A percentile compares a stretch with the other conserved stretches of the same genome.
These are phyloP conservation scores for Primulina eburnea DNA, from an alignment of 257 asterid species.

Conservation along the genomic window DNA sequence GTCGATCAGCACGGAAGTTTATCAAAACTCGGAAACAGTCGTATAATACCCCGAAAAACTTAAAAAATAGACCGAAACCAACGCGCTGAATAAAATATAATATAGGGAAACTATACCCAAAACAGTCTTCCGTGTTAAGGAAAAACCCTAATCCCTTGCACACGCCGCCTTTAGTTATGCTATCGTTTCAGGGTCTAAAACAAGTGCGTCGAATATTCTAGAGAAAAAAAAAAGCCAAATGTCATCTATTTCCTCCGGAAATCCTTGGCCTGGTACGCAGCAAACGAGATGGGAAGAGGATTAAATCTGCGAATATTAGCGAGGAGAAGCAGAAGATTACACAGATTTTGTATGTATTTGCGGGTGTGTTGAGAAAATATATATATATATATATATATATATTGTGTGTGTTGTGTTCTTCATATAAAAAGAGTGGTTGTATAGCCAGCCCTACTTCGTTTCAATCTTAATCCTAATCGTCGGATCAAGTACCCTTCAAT, in stretches of 20 bases:
- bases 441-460: slow-evolving; percentile 24
- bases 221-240: slow-evolving; percentile 10
- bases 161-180: slow-evolving; percentile 34
- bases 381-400: slow-evolving; percentile 5
- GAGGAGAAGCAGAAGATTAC: slow-evolving; percentile 21
- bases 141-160: slow-evolving; percentile 31
- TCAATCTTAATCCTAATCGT: neutral
- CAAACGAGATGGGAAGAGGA: slow-evolving; percentile 19
- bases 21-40: slow-evolving; percentile 28
- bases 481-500: neutral
- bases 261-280: slow-evolving; percentile 20
- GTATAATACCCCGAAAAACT: slow-evolving; percentile 18
- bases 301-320: slow-evolving; percentile 24
- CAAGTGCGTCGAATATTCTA: slow-evolving; percentile 16
- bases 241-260: slow-evolving; percentile 11
- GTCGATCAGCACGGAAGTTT: slow-evolving; percentile 23
- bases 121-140: slow-evolving; percentile 20
- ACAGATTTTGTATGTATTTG: slow-evolving; percentile 36
- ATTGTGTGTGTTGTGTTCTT: slow-evolving; percentile 16
- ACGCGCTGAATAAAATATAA: slow-evolving; percentile 16
- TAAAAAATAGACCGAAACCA: slow-evolving; percentile 24
- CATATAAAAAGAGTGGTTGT: slow-evolving; percentile 24
- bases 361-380: slow-evolving; percentile 21
- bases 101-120: slow-evolving; percentile 26
- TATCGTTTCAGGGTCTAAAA: slow-evolving; percentile 27